Evolutionary conservation across 306 rosid genomes (phyloP).

Genomic region (Ormosia semicastrata): DNA sequence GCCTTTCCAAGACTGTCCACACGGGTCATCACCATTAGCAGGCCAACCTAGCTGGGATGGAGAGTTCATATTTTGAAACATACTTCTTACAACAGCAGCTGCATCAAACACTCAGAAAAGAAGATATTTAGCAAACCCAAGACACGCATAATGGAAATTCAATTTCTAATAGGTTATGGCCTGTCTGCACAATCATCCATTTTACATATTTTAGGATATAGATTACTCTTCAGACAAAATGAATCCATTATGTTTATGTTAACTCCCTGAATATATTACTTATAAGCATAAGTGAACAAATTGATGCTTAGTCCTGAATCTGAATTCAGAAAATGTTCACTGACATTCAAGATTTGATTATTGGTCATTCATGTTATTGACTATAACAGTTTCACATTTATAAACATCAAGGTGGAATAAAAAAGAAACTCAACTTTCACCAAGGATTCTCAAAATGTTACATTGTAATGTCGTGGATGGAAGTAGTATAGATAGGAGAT

Average conservation of each 20-base stretch:
- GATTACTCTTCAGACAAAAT: neutral
- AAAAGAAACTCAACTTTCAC: constrained; percentile 6
- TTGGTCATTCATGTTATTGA: neutral
- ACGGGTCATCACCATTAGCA: constrained; percentile 71
- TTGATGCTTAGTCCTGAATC: neutral
- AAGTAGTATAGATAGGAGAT: neutral
- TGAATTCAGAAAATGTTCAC: neutral
- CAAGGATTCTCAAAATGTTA: neutral
- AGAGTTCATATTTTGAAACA: constrained; percentile 59
- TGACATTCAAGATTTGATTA: neutral
- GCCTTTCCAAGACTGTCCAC: constrained; percentile 92
- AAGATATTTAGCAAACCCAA: constrained; percentile 18
- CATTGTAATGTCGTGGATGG: neutral
- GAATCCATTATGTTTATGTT: neutral
- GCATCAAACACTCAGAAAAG: constrained; percentile 30
- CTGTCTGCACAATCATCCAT: neutral
- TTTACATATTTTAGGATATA: neutral
- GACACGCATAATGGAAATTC: constrained; percentile 2
- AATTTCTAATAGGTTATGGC: neutral
- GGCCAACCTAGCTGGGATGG: constrained; percentile 79
- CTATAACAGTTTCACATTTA: neutral
- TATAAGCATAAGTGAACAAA: neutral
- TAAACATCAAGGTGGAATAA: neutral
- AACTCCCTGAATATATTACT: neutral
- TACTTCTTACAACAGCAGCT: constrained; percentile 56